Percentiles rank a stretch among this genome's conserved stretches.
Conservation (phyloP, 202 grass and related monocot genomes). For the Dendrocalamus latiflorus region DNA sequence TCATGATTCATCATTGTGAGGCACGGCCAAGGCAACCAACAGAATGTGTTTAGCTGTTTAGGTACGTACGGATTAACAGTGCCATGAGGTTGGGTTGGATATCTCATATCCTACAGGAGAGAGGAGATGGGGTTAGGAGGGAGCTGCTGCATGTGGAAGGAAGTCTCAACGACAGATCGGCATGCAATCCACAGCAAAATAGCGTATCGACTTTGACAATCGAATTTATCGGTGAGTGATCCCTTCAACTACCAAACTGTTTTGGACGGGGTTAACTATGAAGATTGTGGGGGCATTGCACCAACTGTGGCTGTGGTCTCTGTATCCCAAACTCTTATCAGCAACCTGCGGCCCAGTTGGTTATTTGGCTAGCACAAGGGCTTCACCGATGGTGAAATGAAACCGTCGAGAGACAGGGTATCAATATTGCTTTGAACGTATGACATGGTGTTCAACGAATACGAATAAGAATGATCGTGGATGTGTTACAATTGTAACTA, state of each 20-base stretch:
- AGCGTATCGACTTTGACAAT: background rate
- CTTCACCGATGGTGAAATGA: background rate
- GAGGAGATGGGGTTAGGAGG: background rate
- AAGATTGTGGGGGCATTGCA: background rate
- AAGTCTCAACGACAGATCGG: background rate
- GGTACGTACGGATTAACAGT: background rate
- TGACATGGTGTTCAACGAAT: too few species aligned
- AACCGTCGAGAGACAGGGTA: background rate
- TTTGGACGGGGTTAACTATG: background rate
- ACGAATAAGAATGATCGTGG: too few species aligned
- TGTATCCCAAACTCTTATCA: background rate
- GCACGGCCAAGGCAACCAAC: background rate
- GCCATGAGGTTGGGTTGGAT: background rate
- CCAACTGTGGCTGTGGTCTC: background rate
- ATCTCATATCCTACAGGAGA: background rate
- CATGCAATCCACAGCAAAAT: background rate
- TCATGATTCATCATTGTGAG: background rate
- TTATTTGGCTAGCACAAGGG: background rate
- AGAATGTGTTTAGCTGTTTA: background rate
- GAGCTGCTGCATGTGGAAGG: background rate
- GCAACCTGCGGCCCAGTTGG: background rate
- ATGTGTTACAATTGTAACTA: too few species aligned
- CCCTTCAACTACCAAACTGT: background rate
- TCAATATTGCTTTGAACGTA: too few species aligned
- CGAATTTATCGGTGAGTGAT: background rate